Conservation (phyloP, 441 rosid genomes). For the Gossypium aridum region DNA sequence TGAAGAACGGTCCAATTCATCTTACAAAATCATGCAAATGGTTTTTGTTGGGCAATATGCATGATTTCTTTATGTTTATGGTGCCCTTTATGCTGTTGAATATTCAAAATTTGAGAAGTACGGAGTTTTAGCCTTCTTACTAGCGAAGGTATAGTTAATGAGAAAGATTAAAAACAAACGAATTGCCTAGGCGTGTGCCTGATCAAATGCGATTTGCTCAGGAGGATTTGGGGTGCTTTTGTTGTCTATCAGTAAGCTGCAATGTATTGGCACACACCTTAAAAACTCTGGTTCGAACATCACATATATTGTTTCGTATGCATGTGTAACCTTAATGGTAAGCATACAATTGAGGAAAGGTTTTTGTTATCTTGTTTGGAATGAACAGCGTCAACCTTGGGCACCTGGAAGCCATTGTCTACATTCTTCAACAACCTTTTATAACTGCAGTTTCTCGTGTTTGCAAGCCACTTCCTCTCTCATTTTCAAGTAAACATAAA, state of each 20-base stretch:
- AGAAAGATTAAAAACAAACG: not conserved
- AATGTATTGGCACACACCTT: not conserved
- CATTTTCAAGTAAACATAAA: constrained; percentile 9
- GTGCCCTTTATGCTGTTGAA: not conserved
- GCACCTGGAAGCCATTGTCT: constrained; percentile 68
- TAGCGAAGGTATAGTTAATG: not conserved
- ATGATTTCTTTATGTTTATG: not conserved
- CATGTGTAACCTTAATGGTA: not conserved
- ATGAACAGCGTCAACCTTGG: constrained; percentile 67
- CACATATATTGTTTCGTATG: not conserved
- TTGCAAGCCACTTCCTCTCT: constrained; percentile 52
- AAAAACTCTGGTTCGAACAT: not conserved
- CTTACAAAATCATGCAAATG: not conserved
- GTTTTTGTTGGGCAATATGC: not conserved
- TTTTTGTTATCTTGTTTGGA: not conserved
- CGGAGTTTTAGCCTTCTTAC: not conserved
- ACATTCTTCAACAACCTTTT: constrained; percentile 48
- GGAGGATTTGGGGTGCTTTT: not conserved
- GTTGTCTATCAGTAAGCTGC: not conserved
- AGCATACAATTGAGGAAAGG: not conserved
- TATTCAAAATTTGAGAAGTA: not conserved
- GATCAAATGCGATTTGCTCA: not conserved
- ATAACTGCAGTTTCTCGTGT: constrained; percentile 72
- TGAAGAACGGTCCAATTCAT: not conserved
- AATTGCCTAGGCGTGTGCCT: not conserved